These are phyloP conservation scores for Beta corolliflora DNA, from an alignment of 179 eudicot genomes.

Conservation along the genomic window DNA sequence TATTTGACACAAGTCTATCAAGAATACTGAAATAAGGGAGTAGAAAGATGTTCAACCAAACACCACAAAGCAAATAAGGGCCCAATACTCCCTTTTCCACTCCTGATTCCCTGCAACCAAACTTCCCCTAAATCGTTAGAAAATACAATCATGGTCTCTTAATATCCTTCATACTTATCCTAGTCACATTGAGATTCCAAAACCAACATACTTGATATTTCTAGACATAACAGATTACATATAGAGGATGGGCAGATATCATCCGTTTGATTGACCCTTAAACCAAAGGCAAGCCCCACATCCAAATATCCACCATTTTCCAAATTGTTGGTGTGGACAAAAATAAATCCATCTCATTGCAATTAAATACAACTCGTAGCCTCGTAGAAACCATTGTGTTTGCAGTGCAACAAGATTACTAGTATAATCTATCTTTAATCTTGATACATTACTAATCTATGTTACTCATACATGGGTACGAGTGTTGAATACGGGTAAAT, in stretches of 20 bases:
- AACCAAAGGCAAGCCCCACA: background rate
- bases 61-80: background rate
- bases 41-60: too few species aligned
- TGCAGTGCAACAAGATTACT: background rate
- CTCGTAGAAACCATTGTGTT: background rate
- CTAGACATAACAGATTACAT: background rate
- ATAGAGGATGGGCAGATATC: background rate
- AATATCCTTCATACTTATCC: background rate
- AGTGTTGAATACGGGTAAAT: background rate
- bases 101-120: background rate
- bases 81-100: background rate
- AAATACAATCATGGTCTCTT: background rate
- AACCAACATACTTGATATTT: too few species aligned
- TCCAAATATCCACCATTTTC: background rate
- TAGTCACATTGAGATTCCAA: background rate
- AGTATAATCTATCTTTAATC: background rate
- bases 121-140: background rate
- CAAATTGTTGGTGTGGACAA: background rate
- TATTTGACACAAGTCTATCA: background rate
- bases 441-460: background rate
- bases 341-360: background rate
- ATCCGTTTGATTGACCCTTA: background rate
- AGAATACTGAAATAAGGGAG: background rate
- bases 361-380: background rate
- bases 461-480: background rate